phyloP scores from a whole-genome alignment of 257 asterid genomes.

The Agastache rugosa region DNA sequence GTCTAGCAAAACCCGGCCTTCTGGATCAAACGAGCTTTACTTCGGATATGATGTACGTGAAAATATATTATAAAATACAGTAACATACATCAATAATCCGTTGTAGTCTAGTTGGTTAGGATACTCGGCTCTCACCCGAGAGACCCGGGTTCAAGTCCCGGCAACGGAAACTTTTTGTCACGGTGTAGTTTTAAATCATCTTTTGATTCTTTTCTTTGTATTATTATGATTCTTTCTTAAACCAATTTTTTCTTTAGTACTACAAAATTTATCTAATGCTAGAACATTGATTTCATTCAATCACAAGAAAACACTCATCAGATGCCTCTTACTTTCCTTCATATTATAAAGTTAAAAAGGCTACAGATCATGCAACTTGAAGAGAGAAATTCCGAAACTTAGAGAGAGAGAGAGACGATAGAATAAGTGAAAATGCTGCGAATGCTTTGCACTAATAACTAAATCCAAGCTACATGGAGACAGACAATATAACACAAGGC shows the following conservation, averaged over 20 bases:
- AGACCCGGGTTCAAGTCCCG: slow-evolving; percentile 97
- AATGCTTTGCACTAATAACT: slow-evolving; percentile 8
- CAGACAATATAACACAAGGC: slow-evolving; percentile 26
- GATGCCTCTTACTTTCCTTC: neutral
- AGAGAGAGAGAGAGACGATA: neutral
- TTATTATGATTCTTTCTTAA: too few species aligned
- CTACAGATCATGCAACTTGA: neutral
- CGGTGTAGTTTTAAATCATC: too few species aligned
- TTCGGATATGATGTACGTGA: too few species aligned
- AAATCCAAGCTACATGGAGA: slow-evolving; percentile 10
- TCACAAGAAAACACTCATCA: neutral
- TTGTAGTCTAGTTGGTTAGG: slow-evolving; percentile 99
- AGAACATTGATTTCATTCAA: neutral
- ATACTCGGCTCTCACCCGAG: slow-evolving; percentile 99
- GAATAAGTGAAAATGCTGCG: neutral
- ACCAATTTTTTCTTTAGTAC: too few species aligned
- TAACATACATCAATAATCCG: slow-evolving; percentile 40
- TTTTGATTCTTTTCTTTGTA: too few species aligned
- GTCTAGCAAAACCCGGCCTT: too few species aligned
- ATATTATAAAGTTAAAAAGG: slow-evolving; percentile 16
- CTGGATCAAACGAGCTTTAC: too few species aligned
- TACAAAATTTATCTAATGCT: too few species aligned
- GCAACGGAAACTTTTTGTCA: slow-evolving; percentile 59
- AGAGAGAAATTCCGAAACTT: slow-evolving; percentile 18
- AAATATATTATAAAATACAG: too few species aligned